Evolutionary conservation across 495 filamentous ascomycete genomes (phyloP), one percentile per base, ranked within the genome.

Genomic region (Penicillium angulare): DNA sequence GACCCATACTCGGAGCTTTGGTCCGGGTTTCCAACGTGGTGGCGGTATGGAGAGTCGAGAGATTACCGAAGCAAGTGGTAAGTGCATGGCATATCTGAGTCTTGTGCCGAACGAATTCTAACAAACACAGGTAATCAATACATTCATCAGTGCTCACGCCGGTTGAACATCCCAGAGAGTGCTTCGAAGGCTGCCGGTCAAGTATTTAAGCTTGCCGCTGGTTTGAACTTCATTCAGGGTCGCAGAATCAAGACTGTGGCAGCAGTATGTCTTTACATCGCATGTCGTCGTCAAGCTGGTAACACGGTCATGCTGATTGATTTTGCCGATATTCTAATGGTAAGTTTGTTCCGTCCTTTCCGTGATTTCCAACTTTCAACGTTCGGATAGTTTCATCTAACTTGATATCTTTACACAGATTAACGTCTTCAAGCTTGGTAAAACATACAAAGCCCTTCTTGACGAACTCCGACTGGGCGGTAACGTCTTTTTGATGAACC

Each of bases 381-480:
- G 1, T 15, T 23, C 24, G 2, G 15, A 35, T 5, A 18, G 18
- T 13, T 20, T 20, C 6, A 5, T 5, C 47, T 49, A 23, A 49
- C 45, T n/a, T 48, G 5, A 10, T n/a, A 12, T 13, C 16, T 22
- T 9, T 33, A n/a, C 7, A 9, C 26, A 49, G 47, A 78, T 90
- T 46, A 96, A 96, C 53, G 92, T 97, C 15, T 98, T 95, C 69
- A 84, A 87, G 34, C 82, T 98, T 26, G 93, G 93, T 27, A 82
- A 86, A 31, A 83, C 85, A 18, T 97, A 87, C 66, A 92, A 92
- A 57, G 79, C 80, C 10, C 75, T 97, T 26, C 75, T 90, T 46
- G 79, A 84, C 27, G 79, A 82, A 17, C 74, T 92, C 7, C 84
- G 74, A 24, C 52, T 82, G 3, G 69, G 71, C 7, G 72, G 76